phyloP scores from a whole-genome alignment of 306 rosid species.

The Cicer judaicum region DNA sequence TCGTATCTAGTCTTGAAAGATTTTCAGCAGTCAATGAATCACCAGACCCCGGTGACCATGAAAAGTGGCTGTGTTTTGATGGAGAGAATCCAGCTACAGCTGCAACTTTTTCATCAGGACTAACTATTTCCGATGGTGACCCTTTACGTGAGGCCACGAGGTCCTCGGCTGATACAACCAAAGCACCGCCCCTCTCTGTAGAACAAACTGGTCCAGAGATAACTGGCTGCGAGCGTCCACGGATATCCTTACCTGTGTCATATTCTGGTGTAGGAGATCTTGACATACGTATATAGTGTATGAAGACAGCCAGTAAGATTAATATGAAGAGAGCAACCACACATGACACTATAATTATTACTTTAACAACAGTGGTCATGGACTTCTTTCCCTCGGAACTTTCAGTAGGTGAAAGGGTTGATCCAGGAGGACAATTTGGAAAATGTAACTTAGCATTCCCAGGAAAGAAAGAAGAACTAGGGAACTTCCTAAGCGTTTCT shows the following conservation, averaged over 20 bases:
- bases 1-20: conserved; percentile 75
- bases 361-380: conserved; percentile 72
- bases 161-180: conserved; percentile 89
- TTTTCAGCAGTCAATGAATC: conserved; percentile 72
- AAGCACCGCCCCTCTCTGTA: conserved; percentile 60
- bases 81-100: conserved; percentile 84
- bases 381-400: conserved; percentile 57
- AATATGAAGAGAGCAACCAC: conserved; percentile 77
- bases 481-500: conserved; percentile 73
- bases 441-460: conserved; percentile 68
- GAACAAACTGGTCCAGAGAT: conserved; percentile 56
- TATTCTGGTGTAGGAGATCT: conserved; percentile 60
- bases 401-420: conserved; percentile 47
- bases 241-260: conserved; percentile 54
- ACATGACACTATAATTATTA: conserved; percentile 85
- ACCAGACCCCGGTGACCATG: conserved; percentile 97
- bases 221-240: conserved; percentile 53
- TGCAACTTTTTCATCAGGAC: conserved; percentile 70
- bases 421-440: conserved; percentile 68
- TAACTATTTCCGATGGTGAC: conserved; percentile 69
- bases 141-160: conserved; percentile 78
- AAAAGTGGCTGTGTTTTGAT: conserved; percentile 73
- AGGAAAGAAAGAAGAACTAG: conserved; percentile 83
- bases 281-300: conserved; percentile 78
- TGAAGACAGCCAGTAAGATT: conserved; percentile 78